Percentiles rank a stretch among this genome's conserved stretches.
Evolutionary conservation across 2,329 filamentous ascomycete species (phyloP).

Genomic region (Fusarium liriodendri): DNA sequence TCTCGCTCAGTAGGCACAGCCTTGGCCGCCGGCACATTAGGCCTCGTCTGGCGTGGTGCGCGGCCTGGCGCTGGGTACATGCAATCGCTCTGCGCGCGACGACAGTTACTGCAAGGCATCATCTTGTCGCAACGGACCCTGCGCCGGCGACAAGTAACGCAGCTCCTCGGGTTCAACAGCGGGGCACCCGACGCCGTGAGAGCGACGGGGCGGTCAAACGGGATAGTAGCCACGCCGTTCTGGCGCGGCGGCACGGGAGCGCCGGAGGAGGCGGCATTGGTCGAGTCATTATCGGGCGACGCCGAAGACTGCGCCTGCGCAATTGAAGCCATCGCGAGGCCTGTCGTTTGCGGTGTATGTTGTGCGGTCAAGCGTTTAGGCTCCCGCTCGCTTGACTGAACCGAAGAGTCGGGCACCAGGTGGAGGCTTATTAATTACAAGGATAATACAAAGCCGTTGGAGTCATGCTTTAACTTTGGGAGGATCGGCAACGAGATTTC

Average conservation of each 20-base stretch:
- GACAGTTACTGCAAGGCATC: constrained; percentile 67
- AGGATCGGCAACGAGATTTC: neutral
- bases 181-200: constrained; percentile 41
- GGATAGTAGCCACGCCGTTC: constrained; percentile 20
- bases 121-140: constrained; percentile 83
- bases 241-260: constrained; percentile 14
- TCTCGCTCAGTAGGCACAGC: constrained; percentile 67
- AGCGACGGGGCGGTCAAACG: constrained; percentile 32
- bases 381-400: neutral
- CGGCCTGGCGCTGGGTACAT: constrained; percentile 79
- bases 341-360: neutral
- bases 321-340: constrained; percentile 23
- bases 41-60: constrained; percentile 72
- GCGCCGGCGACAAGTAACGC: constrained; percentile 61
- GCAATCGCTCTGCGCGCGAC: constrained; percentile 74
- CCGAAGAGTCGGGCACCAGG: neutral
- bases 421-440: constrained; percentile 1
- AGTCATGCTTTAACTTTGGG: neutral
- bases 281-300: constrained; percentile 5
- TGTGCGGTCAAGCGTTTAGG: neutral
- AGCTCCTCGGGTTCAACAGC: constrained; percentile 58
- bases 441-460: neutral
- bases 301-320: constrained; percentile 20
- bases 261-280: constrained; percentile 12
- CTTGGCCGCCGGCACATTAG: constrained; percentile 64